Percentiles rank a stretch among this genome's conserved stretches.
These are phyloP conservation scores for Serendipita sp. DNA, from an alignment of 768 basidiomycete species.

Conservation along the genomic window DNA sequence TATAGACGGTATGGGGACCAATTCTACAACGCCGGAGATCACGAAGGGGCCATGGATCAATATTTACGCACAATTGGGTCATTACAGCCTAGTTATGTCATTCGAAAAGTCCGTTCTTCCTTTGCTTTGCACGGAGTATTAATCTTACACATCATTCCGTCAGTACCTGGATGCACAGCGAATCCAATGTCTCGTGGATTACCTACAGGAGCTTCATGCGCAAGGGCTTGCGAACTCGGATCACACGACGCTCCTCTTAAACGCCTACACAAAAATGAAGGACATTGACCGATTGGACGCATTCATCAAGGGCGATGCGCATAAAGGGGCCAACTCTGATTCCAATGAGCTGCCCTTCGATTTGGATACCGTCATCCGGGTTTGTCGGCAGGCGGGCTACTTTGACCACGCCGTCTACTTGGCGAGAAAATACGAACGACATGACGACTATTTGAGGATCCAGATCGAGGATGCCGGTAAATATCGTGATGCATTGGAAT, in stretches of 20 bases:
- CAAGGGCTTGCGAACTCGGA: conserved; percentile 85
- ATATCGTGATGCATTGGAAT: conserved; percentile 64
- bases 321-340: conserved; percentile 29
- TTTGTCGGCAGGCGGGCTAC: conserved; percentile 92
- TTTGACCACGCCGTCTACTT: conserved; percentile 90
- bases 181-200: conserved; percentile 88
- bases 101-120: conserved; percentile 58
- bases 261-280: conserved; percentile 94
- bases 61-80: conserved; percentile 81
- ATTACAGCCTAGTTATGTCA: conserved; percentile 88
- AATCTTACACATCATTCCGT: conserved; percentile 3
- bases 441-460: conserved; percentile 87
- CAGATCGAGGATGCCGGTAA: conserved; percentile 86
- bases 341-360: conserved; percentile 79
- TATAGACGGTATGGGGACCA: conserved; percentile 84
- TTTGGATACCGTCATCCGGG: conserved; percentile 89
- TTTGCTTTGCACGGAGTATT: neutral
- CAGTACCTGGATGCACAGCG: conserved; percentile 95
- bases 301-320: conserved; percentile 82
- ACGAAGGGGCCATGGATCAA: conserved; percentile 85
- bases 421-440: conserved; percentile 77
- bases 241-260: conserved; percentile 90
- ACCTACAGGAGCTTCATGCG: conserved; percentile 88
- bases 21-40: conserved; percentile 79
- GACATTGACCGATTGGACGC: conserved; percentile 76